Base-by-base conservation (phyloP, 2,329 filamentous ascomycete species). In the Cladosporium velox region DNA sequence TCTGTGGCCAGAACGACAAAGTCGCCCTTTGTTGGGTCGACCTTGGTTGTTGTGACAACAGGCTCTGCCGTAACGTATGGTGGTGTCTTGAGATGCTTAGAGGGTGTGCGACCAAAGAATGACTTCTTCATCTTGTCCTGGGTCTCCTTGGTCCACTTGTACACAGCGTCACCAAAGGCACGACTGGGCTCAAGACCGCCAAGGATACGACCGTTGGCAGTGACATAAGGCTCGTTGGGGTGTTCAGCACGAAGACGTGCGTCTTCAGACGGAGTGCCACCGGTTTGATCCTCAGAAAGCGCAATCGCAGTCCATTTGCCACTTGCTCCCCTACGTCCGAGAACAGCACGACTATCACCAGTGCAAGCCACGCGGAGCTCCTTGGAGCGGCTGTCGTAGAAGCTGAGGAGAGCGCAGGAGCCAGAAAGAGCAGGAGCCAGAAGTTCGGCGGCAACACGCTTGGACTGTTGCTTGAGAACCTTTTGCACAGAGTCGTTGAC, bases 21-120 rank as follows among this genome's bases (percentile, higher is more conserved):
- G 76, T 99, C 95, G 55, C 94, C 93, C 69, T 91, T 91, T 64
- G 92, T 87, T 1, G 95, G 95, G 72, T 94, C 85, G 62, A 99
- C 90, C 77, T 95, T 90, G 55, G 94, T 98, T 1, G 93, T 97
- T 0, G 94, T 98, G 63, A 99, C 87, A 26, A 98, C 86, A 2
- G 95, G 95, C 79, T 99, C 96, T 1, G 95, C 95, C 3, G 95
- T 99, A 49, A 99, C 95, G 74, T 99, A 99, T 0, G 95, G 95
- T 10, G 95, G 95, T 0, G 93, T 97, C 79, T 92, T 92, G 66
- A 98, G 83, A 35, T 93, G 82, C 18, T 88, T 85, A 11, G 90
- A 91, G 2, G 91, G 89, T 15, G 87, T 90, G 59, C 93, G 88
- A 26, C 91, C 93, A 74, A 98, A 98, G 83, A 96, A 99, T 35